These are phyloP conservation scores for Aaosphaeria pasadenensis DNA, from an alignment of 2,329 filamentous ascomycete genomes.

Conservation along the genomic window DNA sequence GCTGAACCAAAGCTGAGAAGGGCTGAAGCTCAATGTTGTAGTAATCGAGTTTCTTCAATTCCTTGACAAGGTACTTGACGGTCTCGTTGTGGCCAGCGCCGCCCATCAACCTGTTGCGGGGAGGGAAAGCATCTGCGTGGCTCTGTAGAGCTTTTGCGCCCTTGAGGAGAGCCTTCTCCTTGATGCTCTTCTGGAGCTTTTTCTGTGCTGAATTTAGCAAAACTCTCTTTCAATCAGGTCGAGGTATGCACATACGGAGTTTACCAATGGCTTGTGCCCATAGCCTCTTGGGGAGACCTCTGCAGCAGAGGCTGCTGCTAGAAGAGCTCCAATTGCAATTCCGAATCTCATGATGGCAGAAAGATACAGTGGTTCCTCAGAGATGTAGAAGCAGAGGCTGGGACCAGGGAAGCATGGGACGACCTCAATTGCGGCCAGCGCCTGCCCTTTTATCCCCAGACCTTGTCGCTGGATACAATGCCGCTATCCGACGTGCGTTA, in stretches of 20 bases:
- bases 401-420: background rate
- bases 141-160: slow-evolving; percentile 32
- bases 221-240: background rate
- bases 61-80: slow-evolving; percentile 34
- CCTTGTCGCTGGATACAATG: background rate
- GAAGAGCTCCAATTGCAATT: background rate
- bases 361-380: background rate
- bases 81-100: slow-evolving; percentile 39
- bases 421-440: background rate
- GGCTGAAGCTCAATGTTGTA: slow-evolving; percentile 35
- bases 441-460: background rate
- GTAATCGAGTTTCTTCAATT: slow-evolving; percentile 28
- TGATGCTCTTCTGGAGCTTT: slow-evolving; percentile 26
- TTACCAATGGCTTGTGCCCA: slow-evolving; percentile 16
- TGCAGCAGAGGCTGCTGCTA: background rate
- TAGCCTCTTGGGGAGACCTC: slow-evolving; percentile 1
- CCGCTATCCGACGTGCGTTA: background rate
- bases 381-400: background rate
- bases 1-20: slow-evolving; percentile 19
- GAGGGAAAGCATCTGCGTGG: slow-evolving; percentile 36
- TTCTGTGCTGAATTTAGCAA: slow-evolving; percentile 9
- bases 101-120: slow-evolving; percentile 38
- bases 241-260: slow-evolving; percentile 12
- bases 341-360: background rate
- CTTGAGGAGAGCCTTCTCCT: slow-evolving; percentile 20